Percentiles rank a stretch among this genome's conserved stretches.
Evolutionary conservation across 2,329 filamentous ascomycete species (phyloP).

Genomic region (Leptosphaerulina australis): DNA sequence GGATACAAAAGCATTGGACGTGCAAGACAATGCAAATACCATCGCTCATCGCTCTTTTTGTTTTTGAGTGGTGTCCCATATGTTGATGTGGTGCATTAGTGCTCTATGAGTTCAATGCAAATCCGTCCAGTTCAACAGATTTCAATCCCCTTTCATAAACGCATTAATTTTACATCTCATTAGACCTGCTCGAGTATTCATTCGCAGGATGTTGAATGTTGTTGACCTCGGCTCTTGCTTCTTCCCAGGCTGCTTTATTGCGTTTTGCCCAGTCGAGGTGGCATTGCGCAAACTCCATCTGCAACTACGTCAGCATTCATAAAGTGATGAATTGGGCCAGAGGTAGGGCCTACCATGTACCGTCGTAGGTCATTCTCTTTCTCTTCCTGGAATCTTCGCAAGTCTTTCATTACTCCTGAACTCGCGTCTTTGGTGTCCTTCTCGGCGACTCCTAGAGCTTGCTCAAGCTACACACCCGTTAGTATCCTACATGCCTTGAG

Average conservation of each 20-base stretch:
- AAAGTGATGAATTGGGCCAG: accelerated
- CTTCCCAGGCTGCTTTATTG: conserved; percentile 89
- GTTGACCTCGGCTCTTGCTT: conserved; percentile 82
- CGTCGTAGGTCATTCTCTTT: conserved; percentile 93
- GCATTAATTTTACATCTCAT: conserved; percentile 28
- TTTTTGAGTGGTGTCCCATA: too few species aligned
- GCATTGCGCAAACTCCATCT: conserved; percentile 91
- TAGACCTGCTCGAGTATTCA: conserved; percentile 28
- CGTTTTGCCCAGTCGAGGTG: conserved; percentile 95
- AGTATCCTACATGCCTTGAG: conserved; percentile 4
- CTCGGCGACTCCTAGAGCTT: conserved; percentile 85
- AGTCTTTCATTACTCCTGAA: conserved; percentile 81
- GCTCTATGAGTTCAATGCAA: not conserved
- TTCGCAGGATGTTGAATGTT: conserved; percentile 69
- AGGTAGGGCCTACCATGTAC: conserved; percentile 80
- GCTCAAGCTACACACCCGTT: conserved; percentile 70
- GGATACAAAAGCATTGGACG: too few species aligned
- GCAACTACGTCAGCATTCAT: not conserved
- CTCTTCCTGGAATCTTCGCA: conserved; percentile 90
- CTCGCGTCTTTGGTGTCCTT: conserved; percentile 95
- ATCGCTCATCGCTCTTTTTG: too few species aligned
- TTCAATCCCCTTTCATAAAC: too few species aligned
- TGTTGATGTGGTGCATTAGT: too few species aligned
- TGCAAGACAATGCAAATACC: too few species aligned
- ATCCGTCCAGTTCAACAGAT: not conserved